Base-by-base conservation (phyloP, 2,329 filamentous ascomycete genomes). In the Diaporthe vexans region DNA sequence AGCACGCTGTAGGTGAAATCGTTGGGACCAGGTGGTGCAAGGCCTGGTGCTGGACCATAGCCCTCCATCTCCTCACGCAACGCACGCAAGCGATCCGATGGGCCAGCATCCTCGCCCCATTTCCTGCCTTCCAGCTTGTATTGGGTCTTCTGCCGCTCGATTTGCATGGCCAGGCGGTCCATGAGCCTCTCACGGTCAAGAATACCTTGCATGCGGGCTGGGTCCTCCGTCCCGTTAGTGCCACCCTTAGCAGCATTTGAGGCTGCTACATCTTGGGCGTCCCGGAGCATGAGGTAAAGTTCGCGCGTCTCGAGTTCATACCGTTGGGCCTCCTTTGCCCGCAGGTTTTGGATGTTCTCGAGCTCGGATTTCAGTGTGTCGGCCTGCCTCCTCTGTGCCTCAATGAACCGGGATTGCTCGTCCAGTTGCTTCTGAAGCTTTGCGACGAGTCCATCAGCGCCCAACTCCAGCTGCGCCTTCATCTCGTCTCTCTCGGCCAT, bases 401-500 rank as follows among this genome's bases (percentile, higher is more conserved):
- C 94, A 73, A 99, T 98, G 77, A 98, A 94, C 63, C 94, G 92
- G 29, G 93, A 88, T 82, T 98, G 97, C 81, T 98, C 97, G 59
- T 97, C 94, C n/a, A 98, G 86, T 83, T 98, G 95, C 82, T 93
- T 95, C 82, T 98, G 95, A 57, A 98, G 86, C 83, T 98, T 98
- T 67, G 93, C 94, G 58, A 99, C 95, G 63, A 99, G 85, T 3
- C 97, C 97, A 82, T 98, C 95, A 8, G 97, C 97, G 72, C 97
- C 97, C 68, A 98, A 86, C 79, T 97, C 95, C 73, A 98, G 88
- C 82, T 95, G 93, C 13, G 94, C 92, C 81, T 90, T 94, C 93
- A 98, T 94, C 85, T 98, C 96, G 88, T 98, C 97, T 58, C 97
- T 92, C 86, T 99, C 97, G 35, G 97, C 95, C 86, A 98, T 95